phyloP scores from a whole-genome alignment of 1,284 basidiomycete species.

The Ganoderma sinense region DNA sequence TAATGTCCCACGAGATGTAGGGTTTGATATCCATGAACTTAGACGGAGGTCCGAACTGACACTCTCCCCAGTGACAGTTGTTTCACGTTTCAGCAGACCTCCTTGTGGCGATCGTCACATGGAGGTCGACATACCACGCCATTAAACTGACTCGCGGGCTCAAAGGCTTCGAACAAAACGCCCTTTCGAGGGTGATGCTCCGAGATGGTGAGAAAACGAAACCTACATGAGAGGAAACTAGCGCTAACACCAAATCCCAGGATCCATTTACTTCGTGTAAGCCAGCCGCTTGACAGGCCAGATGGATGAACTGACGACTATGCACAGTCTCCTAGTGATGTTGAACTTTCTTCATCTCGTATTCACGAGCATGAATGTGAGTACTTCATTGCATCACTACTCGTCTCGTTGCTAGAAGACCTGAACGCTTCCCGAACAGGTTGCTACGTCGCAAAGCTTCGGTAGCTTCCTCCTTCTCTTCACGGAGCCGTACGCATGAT shows the following conservation, averaged over 20 bases:
- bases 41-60: background rate
- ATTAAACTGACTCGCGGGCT: background rate
- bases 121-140: background rate
- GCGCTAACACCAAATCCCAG: background rate
- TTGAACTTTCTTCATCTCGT: background rate
- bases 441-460: background rate
- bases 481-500: background rate
- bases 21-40: background rate
- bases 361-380: background rate
- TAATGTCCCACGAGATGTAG: background rate
- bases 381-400: background rate
- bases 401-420: background rate
- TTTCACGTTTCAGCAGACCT: background rate
- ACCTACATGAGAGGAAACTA: background rate
- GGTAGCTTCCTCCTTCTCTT: background rate
- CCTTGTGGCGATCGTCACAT: background rate
- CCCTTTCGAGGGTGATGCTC: background rate
- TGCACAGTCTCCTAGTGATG: background rate
- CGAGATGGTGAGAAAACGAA: background rate
- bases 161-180: background rate
- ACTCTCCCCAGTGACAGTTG: background rate
- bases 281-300: background rate
- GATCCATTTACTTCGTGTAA: background rate
- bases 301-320: background rate
- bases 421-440: background rate